Base-by-base conservation (phyloP, 2,329 filamentous ascomycete genomes). In the Colletotrichum destructivum region DNA sequence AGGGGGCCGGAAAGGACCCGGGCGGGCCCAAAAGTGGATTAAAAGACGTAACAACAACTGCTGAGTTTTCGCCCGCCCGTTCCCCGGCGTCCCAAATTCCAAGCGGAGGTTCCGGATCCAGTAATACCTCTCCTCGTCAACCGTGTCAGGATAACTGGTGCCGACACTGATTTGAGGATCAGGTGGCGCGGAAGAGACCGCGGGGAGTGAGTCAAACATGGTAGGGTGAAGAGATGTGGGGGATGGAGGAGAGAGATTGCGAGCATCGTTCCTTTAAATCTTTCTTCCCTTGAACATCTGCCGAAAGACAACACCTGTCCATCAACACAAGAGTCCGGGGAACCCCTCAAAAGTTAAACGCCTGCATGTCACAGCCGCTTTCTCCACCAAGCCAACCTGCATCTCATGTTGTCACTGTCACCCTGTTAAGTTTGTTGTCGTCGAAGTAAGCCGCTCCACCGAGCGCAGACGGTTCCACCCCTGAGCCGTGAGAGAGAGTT, bases 1-100 rank as follows among this genome's bases (percentile, higher is more conserved):
- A 63, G 31, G 52, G 54, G 55, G 23, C 18, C 44, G 18, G 12
- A 49, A 8, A 35, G 38, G 44, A 21, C 54, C 57, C 42, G 35
- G 61, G 70, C 70, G 70, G 66, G 70, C 61, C 31, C 47, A 62
- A 62, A 56, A 73, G 71, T 73, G 68, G 71, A 71, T 73, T 63
- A 54, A 31, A 71, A 71, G 62, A 73, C 71, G 71, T 73, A 73
- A 73, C 68, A 67, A 56, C 40, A 71, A 73, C 63, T 70, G 62
- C 68, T 67, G 71, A 73, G 23, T 68, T 73, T 73, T 71, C 68
- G 54, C 44, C 62, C 42, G 63, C 54, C 31, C 31, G 31, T 35
- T 35, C 31, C 31, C 31, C 31, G 31, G 9, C 54, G 42, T 49
- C 51, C 59, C n/a, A 63, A 51, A 62, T 38, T 23, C 31, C 18